Conservation (phyloP, 2,329 filamentous ascomycete species). For the Pyrenophora seminiperda region DNA sequence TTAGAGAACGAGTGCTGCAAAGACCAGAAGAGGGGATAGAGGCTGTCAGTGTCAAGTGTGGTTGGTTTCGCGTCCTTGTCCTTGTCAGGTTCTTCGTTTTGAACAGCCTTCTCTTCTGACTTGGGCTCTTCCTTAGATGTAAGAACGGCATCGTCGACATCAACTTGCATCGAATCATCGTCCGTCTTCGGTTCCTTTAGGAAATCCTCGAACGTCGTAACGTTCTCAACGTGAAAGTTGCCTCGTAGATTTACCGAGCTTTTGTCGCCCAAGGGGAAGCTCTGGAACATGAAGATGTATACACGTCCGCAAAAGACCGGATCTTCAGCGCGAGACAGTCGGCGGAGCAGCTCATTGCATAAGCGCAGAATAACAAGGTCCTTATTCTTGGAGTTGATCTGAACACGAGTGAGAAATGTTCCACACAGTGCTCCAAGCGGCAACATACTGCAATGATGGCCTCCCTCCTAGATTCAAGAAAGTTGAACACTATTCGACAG, state of each 20-base stretch:
- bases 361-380: slow-evolving; percentile 87
- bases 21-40: slow-evolving; percentile 95
- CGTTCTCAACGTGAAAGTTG: slow-evolving; percentile 94
- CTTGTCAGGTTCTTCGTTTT: slow-evolving; percentile 54
- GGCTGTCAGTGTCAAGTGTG: slow-evolving; percentile 66
- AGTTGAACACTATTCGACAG: slow-evolving; percentile 91
- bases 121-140: slow-evolving; percentile 48
- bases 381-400: slow-evolving; percentile 63
- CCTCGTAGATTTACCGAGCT: slow-evolving; percentile 96
- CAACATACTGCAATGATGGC: slow-evolving; percentile 73
- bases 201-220: slow-evolving; percentile 78
- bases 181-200: slow-evolving; percentile 45
- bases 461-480: slow-evolving; percentile 89
- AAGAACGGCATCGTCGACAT: slow-evolving; percentile 51
- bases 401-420: slow-evolving; percentile 26
- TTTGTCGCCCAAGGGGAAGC: slow-evolving; percentile 93
- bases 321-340: slow-evolving; percentile 93
- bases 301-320: slow-evolving; percentile 96
- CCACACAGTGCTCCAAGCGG: neutral
- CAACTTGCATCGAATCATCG: slow-evolving; percentile 69
- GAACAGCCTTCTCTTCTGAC: slow-evolving; percentile 27
- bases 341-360: slow-evolving; percentile 92
- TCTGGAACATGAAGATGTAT: slow-evolving; percentile 98
- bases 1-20: slow-evolving; percentile 91
- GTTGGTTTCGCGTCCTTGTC: slow-evolving; percentile 54